These are phyloP conservation scores for Diaporthe longicolla DNA, from an alignment of 2,329 filamentous ascomycete genomes.

Conservation along the genomic window DNA sequence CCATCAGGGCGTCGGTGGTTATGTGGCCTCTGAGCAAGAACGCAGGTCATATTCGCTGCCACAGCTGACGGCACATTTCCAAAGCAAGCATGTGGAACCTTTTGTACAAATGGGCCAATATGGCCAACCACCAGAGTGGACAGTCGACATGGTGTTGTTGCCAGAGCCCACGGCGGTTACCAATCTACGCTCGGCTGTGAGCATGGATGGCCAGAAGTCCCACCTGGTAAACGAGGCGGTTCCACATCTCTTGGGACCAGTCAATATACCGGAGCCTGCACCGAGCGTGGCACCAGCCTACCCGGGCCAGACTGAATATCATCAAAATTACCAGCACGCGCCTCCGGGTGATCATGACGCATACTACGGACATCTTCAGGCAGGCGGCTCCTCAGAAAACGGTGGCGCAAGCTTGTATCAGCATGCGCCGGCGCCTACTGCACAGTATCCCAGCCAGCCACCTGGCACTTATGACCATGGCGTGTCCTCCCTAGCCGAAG, in stretches of 20 bases:
- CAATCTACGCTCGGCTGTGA: constrained; percentile 49
- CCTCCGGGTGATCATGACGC: constrained; percentile 20
- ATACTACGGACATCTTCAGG: constrained; percentile 32
- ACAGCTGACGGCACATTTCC: constrained; percentile 72
- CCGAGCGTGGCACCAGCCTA: constrained; percentile 30
- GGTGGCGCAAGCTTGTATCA: constrained; percentile 14
- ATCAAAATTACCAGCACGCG: constrained; percentile 32
- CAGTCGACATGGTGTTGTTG: constrained; percentile 61
- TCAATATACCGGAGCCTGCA: constrained; percentile 17
- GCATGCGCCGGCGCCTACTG: background rate
- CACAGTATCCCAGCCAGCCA: constrained; percentile 1
- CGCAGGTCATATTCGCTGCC: constrained; percentile 67
- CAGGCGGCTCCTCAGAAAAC: background rate
- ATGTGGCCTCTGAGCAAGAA: constrained; percentile 49
- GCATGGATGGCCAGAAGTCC: constrained; percentile 52
- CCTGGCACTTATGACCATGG: constrained; percentile 15
- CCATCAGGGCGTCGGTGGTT: constrained; percentile 53
- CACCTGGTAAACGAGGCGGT: constrained; percentile 57
- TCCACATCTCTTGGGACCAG: constrained; percentile 51
- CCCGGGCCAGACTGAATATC: constrained; percentile 31
- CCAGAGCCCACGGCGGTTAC: constrained; percentile 53
- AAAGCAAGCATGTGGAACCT: constrained; percentile 57
- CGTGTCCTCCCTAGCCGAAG: background rate
- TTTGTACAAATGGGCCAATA: constrained; percentile 45
- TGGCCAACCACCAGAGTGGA: constrained; percentile 58